Evolutionary conservation across 1,139 yeast species (phyloP).

Genomic region (Yamadazyma sp.): DNA sequence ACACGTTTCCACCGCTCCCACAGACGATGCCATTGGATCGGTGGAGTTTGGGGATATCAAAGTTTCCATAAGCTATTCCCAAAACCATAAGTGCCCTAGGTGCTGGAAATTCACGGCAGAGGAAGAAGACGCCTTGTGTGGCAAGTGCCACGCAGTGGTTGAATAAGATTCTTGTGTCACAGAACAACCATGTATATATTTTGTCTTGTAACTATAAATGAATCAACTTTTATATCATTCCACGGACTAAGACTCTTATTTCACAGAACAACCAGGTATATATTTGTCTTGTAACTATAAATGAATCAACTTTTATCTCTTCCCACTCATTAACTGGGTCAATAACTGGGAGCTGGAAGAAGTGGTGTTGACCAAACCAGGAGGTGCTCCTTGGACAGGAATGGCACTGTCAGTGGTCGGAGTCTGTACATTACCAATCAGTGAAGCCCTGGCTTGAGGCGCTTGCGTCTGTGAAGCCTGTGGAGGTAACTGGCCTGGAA

Average conservation of each 20-base stretch:
- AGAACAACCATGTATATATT: neutral
- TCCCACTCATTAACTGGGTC: constrained; percentile 47
- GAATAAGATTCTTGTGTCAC: neutral
- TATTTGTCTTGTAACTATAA: constrained; percentile 10
- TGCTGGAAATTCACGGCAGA: constrained; percentile 83
- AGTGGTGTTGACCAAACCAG: constrained; percentile 25
- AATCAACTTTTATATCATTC: constrained; percentile 5
- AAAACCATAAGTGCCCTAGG: constrained; percentile 73
- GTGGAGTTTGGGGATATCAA: constrained; percentile 24
- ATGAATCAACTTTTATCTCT: constrained; percentile 2
- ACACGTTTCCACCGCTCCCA: constrained; percentile 31
- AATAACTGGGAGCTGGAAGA: constrained; percentile 60
- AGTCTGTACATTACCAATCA: constrained; percentile 8
- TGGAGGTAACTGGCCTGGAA: constrained; percentile 16
- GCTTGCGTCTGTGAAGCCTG: constrained; percentile 11
- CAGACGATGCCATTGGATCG: constrained; percentile 7
- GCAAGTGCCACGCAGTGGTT: constrained; percentile 55
- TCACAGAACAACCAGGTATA: too few species aligned
- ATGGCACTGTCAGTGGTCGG: constrained; percentile 17
- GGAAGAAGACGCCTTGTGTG: constrained; percentile 56
- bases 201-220: constrained; percentile 10
- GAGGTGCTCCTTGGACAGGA: constrained; percentile 11
- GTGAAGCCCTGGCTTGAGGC: constrained; percentile 7
- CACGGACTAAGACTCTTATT: constrained; percentile 39
- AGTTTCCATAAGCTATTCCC: constrained; percentile 28